Evolutionary conservation across 208 protist species (phyloP), one percentile per base, ranked within the genome.

Genomic region (Angomonas deanei): DNA sequence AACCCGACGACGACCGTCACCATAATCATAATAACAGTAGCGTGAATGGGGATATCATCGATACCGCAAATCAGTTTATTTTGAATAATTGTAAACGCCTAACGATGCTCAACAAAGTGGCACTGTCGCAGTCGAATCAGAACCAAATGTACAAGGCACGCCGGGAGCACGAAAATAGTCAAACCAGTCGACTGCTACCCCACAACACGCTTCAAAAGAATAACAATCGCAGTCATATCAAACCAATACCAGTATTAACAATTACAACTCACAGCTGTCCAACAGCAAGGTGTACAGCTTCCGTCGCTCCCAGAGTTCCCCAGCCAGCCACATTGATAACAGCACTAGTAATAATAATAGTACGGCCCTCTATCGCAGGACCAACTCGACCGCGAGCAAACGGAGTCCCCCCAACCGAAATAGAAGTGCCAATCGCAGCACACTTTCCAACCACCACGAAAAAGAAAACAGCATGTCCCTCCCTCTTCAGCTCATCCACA

Each of bases 101-200:
- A 19, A 64, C 77, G n/a, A 63, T 55, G 31, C 63, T 94, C 31
- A 78, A 94, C 59, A 80, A 82, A 2, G 32, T 50, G 26, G 54
- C 87, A 19, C 80, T 91, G 11, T 87, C 87, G n/a, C 87, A 94
- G 68, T 76, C 74, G 0, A 50, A 66, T 21, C 72, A 68, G 48
- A 87, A 94, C 52, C 64, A 64, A 48, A 76, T 78, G 49, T 65
- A 70, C 52, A 80, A 80, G 52, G 73, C 71, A 15, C 30, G 58
- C 6, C 79, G 55, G 38, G 39, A 36, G 53, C 36, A 36, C 31
- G 11, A 36, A 15, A 13, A 24, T n/a, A n/a, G n/a, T n/a, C 42
- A 49, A 49, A 15, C 2, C 5, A 3, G 24, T 15, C 42, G 5
- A 3, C 42, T 26, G 42, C 42, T 5, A 15, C 42, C 8, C 34